Evolutionary conservation across 2,329 filamentous ascomycete species (phyloP).

Genomic region (Fusarium metavorans): DNA sequence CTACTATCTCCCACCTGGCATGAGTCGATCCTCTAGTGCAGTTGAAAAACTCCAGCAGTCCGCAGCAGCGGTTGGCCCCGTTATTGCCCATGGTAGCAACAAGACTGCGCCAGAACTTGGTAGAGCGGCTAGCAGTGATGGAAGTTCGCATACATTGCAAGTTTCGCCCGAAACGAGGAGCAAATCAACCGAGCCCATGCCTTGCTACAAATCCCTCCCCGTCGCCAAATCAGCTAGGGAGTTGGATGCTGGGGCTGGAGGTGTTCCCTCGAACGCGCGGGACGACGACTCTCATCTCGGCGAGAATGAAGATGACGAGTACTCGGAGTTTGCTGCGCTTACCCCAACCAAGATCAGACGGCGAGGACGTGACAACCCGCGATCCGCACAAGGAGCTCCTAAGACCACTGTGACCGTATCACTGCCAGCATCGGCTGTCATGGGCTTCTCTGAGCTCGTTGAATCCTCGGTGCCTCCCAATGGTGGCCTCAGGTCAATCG

Average conservation of each 20-base stretch:
- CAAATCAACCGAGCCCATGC: conserved; percentile 15
- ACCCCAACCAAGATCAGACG: conserved; percentile 38
- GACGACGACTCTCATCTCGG: conserved; percentile 1
- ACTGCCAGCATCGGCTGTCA: conserved; percentile 37
- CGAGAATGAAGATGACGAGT: conserved; percentile 11
- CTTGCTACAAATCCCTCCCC: not conserved
- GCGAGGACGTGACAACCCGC: conserved; percentile 23
- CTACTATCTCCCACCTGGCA: conserved; percentile 39
- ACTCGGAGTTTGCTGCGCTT: conserved; percentile 11
- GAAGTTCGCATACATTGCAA: not conserved
- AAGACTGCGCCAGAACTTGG: not conserved
- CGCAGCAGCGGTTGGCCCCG: conserved; percentile 39
- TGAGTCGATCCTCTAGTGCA: conserved; percentile 23
- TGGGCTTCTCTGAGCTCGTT: conserved; percentile 31
- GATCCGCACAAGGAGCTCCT: conserved; percentile 13
- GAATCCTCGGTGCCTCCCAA: not conserved
- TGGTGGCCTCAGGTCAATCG: not conserved
- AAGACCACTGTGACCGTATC: conserved; percentile 33
- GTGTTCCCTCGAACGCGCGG: not conserved
- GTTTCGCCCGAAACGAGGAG: conserved; percentile 8
- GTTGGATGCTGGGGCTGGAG: not conserved
- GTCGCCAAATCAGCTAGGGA: not conserved
- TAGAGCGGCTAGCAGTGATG: not conserved
- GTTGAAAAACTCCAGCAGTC: conserved; percentile 47
- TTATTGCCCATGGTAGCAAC: conserved; percentile 27